phyloP scores from a whole-genome alignment of 164 flowering plant genomes.

The Taxillus chinensis region DNA sequence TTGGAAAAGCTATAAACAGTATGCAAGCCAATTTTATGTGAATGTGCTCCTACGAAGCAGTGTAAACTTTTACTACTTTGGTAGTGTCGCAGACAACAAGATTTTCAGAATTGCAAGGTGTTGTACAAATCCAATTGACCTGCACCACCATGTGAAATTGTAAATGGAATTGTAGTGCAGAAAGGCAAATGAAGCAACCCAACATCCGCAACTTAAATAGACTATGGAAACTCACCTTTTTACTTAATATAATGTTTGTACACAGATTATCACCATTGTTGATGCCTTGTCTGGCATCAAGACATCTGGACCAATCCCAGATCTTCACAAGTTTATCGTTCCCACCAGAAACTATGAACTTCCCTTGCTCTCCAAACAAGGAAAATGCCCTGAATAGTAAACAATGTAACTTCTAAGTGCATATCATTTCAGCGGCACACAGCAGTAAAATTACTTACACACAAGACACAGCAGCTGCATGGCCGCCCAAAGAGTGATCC shows the following conservation, averaged over 20 bases:
- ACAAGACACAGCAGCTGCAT: conserved; percentile 77
- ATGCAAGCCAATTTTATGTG: neutral
- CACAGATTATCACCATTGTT: conserved; percentile 25
- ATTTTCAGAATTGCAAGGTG: conserved; percentile 72
- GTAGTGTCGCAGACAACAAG: conserved; percentile 90
- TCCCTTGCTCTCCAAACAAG: conserved; percentile 78
- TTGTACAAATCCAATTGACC: conserved; percentile 96
- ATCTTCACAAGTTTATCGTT: conserved; percentile 74
- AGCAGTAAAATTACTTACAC: conserved; percentile 44
- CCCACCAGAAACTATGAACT: conserved; percentile 70
- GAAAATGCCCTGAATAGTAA: conserved; percentile 57
- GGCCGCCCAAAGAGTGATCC: conserved; percentile 75
- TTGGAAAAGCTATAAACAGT: no score
- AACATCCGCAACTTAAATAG: neutral
- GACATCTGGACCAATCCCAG: conserved; percentile 62
- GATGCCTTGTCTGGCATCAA: conserved; percentile 23
- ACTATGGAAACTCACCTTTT: conserved; percentile 45
- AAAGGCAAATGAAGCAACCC: neutral
- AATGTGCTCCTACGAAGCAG: conserved; percentile 26
- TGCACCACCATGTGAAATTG: conserved; percentile 11
- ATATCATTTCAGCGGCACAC: neutral
- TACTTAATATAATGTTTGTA: conserved; percentile 43
- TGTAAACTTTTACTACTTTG: conserved; percentile 73
- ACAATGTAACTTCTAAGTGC: neutral
- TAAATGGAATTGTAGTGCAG: neutral